Evolutionary conservation across 371 early-diverging fungal species (phyloP).

Genomic region (Rhizopus delemar): DNA sequence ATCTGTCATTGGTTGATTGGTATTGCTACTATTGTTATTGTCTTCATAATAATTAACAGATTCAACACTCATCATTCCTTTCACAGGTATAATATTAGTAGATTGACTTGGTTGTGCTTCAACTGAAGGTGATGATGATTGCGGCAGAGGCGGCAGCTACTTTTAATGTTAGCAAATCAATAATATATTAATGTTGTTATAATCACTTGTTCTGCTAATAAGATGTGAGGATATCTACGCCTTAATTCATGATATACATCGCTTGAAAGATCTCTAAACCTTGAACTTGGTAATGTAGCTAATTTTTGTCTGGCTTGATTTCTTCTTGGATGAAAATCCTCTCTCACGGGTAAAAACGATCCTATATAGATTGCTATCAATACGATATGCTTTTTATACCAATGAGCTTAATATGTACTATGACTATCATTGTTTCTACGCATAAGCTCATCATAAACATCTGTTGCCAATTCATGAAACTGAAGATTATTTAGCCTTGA

Average conservation of each 20-base stretch:
- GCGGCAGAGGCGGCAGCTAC: slow-evolving; percentile 36
- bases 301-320: slow-evolving; percentile 97
- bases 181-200: background rate
- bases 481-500: slow-evolving; percentile 80
- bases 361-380: slow-evolving; percentile 46
- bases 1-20: slow-evolving; percentile 3
- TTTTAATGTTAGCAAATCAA: background rate
- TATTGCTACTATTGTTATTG: slow-evolving; percentile 10
- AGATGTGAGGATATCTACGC: slow-evolving; percentile 62
- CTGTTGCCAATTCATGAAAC: slow-evolving; percentile 92
- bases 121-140: background rate
- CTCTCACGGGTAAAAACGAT: slow-evolving; percentile 82
- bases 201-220: slow-evolving; percentile 34
- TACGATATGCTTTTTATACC: background rate
- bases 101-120: slow-evolving; percentile 42
- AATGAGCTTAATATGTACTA: slow-evolving; percentile 44
- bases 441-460: slow-evolving; percentile 94
- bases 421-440: slow-evolving; percentile 67
- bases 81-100: slow-evolving; percentile 52
- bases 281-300: slow-evolving; percentile 81
- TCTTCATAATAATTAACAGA: slow-evolving; percentile 30
- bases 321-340: slow-evolving; percentile 91
- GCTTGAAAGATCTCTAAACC: slow-evolving; percentile 90
- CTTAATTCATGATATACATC: slow-evolving; percentile 88
- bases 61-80: slow-evolving; percentile 52